A percentile compares a stretch with the other conserved stretches of the same genome.
Evolutionary conservation across 495 filamentous ascomycete species (phyloP).

Genomic region (Lepraria neglecta): DNA sequence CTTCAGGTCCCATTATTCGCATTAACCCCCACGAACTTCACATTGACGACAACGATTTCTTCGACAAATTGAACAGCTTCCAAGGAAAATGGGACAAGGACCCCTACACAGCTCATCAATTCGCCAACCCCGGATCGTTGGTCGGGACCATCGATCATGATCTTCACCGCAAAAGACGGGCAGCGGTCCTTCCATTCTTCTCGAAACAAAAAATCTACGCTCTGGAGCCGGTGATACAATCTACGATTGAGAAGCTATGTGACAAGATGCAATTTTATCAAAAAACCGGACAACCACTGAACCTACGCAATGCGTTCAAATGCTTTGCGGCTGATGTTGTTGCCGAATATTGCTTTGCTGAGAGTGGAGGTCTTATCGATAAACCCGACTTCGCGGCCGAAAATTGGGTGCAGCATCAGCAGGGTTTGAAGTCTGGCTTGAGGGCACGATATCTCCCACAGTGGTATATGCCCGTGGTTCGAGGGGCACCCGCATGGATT

Average conservation of each 20-base stretch:
- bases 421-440: constrained; percentile 17
- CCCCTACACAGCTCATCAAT: constrained; percentile 28
- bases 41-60: constrained; percentile 37
- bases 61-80: constrained; percentile 33
- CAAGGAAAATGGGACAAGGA: constrained; percentile 32
- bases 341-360: constrained; percentile 40
- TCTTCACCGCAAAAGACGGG: constrained; percentile 43
- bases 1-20: constrained; percentile 35
- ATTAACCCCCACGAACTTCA: constrained; percentile 40
- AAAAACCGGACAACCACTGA: constrained; percentile 29
- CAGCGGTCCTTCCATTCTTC: constrained; percentile 29
- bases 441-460: constrained; percentile 17
- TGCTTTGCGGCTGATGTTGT: constrained; percentile 41
- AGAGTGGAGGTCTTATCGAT: constrained; percentile 34
- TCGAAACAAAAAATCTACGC: constrained; percentile 22
- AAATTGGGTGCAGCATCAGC: constrained; percentile 13
- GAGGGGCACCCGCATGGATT: constrained; percentile 21
- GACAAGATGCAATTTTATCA: constrained; percentile 32
- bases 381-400: constrained; percentile 20
- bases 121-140: constrained; percentile 31
- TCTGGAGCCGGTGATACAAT: constrained; percentile 22
- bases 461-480: constrained; percentile 19
- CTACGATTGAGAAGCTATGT: constrained; percentile 28
- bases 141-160: constrained; percentile 45
- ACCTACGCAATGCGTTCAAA: constrained; percentile 35